These are phyloP conservation scores for Trichophyton rubrum DNA, from an alignment of 2,329 filamentous ascomycete species.

Conservation along the genomic window DNA sequence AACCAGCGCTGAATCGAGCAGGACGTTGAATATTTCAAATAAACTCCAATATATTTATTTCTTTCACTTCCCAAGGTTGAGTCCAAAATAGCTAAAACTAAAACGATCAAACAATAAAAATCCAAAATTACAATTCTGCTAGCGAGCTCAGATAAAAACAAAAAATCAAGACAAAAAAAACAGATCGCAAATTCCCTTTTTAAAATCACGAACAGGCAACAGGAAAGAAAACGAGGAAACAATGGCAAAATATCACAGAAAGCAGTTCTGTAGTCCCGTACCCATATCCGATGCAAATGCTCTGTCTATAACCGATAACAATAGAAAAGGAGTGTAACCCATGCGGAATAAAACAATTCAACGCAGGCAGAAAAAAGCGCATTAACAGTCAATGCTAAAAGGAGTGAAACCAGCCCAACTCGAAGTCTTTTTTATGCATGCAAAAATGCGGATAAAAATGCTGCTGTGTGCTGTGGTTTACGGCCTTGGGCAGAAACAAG, in stretches of 20 bases:
- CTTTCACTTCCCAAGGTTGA: not conserved
- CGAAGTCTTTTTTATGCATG: conserved; percentile 3
- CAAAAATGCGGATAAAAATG: conserved; percentile 7
- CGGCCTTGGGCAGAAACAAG: conserved; percentile 14
- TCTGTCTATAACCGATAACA: conserved; percentile 7
- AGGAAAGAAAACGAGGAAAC: conserved; percentile 1
- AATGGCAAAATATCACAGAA: conserved; percentile 1
- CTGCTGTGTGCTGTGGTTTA: conserved; percentile 10
- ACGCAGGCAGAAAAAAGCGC: conserved; percentile 3
- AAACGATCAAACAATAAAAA: not conserved
- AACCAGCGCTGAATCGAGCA: no score
- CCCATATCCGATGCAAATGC: conserved; percentile 15
- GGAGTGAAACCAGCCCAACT: conserved; percentile 8
- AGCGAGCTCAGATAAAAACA: conserved; percentile 2
- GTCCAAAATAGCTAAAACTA: not conserved
- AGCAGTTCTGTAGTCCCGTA: conserved; percentile 8
- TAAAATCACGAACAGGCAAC: conserved; percentile 1
- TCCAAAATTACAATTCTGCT: not conserved
- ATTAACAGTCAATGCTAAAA: conserved; percentile 6
- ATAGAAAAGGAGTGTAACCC: conserved; percentile 9
- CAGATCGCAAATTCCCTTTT: conserved; percentile 5
- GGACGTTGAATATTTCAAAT: not conserved
- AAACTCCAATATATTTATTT: not conserved
- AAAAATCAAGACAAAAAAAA: conserved; percentile 1
- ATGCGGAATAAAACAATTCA: conserved; percentile 7